A percentile compares a stretch with the other conserved stretches of the same genome.
phyloP scores from a whole-genome alignment of 2,329 filamentous ascomycete species.

The Leptosphaerulina australis region DNA sequence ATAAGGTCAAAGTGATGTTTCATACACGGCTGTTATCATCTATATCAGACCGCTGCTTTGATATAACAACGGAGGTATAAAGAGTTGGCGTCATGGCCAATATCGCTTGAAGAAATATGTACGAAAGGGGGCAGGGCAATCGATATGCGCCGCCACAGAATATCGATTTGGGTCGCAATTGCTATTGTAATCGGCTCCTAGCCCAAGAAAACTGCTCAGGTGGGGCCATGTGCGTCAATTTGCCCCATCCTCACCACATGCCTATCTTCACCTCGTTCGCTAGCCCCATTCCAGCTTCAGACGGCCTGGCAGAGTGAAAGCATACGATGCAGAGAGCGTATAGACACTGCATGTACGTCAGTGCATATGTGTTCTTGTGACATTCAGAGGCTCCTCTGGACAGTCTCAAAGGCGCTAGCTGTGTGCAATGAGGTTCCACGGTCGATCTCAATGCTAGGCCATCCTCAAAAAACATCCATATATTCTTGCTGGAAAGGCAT shows the following conservation, averaged over 20 bases:
- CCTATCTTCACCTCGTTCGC: no score
- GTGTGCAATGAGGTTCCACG: no score
- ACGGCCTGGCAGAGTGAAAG: not conserved
- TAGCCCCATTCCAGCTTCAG: not conserved
- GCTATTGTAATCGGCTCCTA: not conserved
- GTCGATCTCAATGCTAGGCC: no score
- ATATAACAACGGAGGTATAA: constrained; percentile 1
- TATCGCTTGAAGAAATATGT: not conserved
- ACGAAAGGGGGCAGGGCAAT: constrained; percentile 3
- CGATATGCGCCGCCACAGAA: not conserved
- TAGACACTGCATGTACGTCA: no score
- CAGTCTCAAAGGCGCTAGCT: no score
- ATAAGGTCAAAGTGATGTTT: constrained; percentile 25
- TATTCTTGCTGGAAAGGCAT: no score
- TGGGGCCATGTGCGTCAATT: not conserved
- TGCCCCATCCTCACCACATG: not conserved
- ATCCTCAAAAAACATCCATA: no score
- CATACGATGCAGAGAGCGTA: not conserved
- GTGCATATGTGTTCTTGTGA: no score
- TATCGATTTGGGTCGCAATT: not conserved
- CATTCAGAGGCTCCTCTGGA: no score
- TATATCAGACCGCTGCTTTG: constrained; percentile 9
- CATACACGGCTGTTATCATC: constrained; percentile 6
- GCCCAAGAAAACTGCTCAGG: not conserved
- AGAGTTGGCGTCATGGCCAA: constrained; percentile 7